Conservation (phyloP, 352 stramenopile genomes). For the Pythium sukuiense region DNA sequence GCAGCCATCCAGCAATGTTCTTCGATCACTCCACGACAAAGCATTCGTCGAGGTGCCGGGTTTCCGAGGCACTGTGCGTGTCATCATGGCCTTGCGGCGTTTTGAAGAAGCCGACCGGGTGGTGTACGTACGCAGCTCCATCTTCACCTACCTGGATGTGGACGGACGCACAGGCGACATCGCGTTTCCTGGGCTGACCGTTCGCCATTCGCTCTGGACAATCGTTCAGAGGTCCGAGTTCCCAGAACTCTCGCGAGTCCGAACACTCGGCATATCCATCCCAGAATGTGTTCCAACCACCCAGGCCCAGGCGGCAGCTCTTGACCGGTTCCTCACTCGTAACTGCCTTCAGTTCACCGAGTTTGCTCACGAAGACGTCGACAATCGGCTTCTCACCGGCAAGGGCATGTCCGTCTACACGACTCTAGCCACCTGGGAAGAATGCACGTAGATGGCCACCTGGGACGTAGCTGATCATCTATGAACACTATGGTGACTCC, state of each 20-base stretch:
- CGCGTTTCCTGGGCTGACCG: background rate
- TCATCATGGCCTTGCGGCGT: background rate
- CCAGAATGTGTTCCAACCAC: too few relatives aligned
- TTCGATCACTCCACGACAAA: background rate
- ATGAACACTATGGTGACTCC: too few relatives aligned
- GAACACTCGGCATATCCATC: too few relatives aligned
- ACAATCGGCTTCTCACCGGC: too few relatives aligned
- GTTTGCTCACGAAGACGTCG: background rate
- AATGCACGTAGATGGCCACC: too few relatives aligned
- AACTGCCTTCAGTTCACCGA: constrained; percentile 2
- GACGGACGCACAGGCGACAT: background rate
- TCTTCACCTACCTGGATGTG: background rate
- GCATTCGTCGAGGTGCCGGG: background rate
- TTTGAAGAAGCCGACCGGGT: background rate
- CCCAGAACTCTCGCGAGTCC: too few relatives aligned
- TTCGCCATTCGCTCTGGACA: background rate
- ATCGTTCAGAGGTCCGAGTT: background rate
- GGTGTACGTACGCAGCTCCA: background rate
- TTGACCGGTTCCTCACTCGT: background rate
- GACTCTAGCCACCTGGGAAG: too few relatives aligned
- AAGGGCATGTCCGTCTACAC: too few relatives aligned
- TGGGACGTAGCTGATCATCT: too few relatives aligned
- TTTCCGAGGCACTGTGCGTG: background rate
- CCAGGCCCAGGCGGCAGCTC: too few relatives aligned
- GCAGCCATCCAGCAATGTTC: background rate